Base-by-base conservation (phyloP, 1,284 basidiomycete genomes). In the Butyriboletus appendiculatus region DNA sequence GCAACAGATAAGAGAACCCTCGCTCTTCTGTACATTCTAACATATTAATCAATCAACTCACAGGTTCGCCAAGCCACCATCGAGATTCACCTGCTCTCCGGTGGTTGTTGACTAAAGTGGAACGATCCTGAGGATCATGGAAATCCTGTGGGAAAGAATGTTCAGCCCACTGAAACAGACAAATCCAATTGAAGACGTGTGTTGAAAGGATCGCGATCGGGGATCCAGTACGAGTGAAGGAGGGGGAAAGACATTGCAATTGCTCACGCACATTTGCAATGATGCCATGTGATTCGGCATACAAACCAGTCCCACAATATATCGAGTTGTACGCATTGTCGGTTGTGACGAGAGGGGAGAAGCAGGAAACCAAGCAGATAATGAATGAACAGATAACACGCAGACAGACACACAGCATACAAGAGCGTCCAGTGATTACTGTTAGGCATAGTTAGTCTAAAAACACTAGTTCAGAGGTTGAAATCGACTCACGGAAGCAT, bases 1-100 rank as follows among this genome's bases (percentile, higher is more conserved):
- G 18, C 30, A 35, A 15, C 30, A 30, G 8, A 8, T 33, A 24
- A 35, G 28, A 8, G 18, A n/a, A 26, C 26, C 26, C 26, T 35
- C 14, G 32, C 22, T 26, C 30, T 18, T n/a, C 10, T 34, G 26
- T n/a, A 24, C 8, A 16, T 32, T 24, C 43, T 32, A 22, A 34
- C 10, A 18, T 26, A 28, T 30, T 10, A 16, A 40, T 14, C 11
- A 14, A 7, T 24, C 12, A 16, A 74, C 85, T 61, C 58, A 92
- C 90, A 26, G 93, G 91, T 68, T 94, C 92, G 33, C 93, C 93
- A 47, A 81, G 73, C 93, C 92, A 95, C 90, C 92, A 95, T 1
- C 75, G 68, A 0, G 85, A 68, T 56, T 88, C 92, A 30, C 78
- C 81, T 0, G 79, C 79, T 7, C 79, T 76, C 4, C 80, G 73